Evolutionary conservation across 164 flowering plant genomes (phyloP).

Genomic region (Aristolochia californica): DNA sequence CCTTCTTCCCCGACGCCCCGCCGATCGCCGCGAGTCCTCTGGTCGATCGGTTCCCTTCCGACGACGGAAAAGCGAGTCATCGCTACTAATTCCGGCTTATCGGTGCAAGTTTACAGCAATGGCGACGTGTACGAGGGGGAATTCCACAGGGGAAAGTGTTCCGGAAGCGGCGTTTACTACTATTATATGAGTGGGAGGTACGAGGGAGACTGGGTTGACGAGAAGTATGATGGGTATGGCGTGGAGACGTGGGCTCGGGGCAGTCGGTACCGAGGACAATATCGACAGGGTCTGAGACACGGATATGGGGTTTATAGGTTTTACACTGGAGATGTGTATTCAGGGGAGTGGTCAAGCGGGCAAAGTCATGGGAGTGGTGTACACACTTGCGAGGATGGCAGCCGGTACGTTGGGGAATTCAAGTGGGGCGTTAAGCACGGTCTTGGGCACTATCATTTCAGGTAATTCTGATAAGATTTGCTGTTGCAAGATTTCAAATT

Average conservation of each 20-base stretch:
- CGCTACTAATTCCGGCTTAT: slow-evolving; percentile 32
- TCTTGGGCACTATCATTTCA: slow-evolving; percentile 72
- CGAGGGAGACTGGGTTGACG: slow-evolving; percentile 85
- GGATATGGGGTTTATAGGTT: slow-evolving; percentile 74
- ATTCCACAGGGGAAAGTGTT: slow-evolving; percentile 65
- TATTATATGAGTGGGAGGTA: slow-evolving; percentile 69
- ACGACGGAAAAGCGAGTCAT: slow-evolving; percentile 20
- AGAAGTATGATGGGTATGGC: slow-evolving; percentile 71
- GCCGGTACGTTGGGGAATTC: slow-evolving; percentile 72
- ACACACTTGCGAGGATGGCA: slow-evolving; percentile 72
- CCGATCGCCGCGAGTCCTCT: slow-evolving; percentile 28
- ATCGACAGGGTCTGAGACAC: slow-evolving; percentile 68
- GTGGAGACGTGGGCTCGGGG: slow-evolving; percentile 87
- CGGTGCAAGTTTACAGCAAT: slow-evolving; percentile 53
- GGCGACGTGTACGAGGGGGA: slow-evolving; percentile 85
- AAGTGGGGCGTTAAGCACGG: slow-evolving; percentile 89
- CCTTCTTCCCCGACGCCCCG: slow-evolving; percentile 3
- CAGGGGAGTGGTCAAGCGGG: slow-evolving; percentile 81
- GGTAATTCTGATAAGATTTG: slow-evolving; percentile 25
- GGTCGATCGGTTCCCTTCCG: slow-evolving; percentile 73
- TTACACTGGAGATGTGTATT: slow-evolving; percentile 71
- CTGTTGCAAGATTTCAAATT: background rate
- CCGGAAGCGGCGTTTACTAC: slow-evolving; percentile 79
- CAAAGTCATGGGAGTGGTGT: slow-evolving; percentile 78
- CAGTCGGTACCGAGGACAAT: slow-evolving; percentile 74